Conservation (phyloP, 2,329 filamentous ascomycete genomes). For the Neonectria coccinea region DNA sequence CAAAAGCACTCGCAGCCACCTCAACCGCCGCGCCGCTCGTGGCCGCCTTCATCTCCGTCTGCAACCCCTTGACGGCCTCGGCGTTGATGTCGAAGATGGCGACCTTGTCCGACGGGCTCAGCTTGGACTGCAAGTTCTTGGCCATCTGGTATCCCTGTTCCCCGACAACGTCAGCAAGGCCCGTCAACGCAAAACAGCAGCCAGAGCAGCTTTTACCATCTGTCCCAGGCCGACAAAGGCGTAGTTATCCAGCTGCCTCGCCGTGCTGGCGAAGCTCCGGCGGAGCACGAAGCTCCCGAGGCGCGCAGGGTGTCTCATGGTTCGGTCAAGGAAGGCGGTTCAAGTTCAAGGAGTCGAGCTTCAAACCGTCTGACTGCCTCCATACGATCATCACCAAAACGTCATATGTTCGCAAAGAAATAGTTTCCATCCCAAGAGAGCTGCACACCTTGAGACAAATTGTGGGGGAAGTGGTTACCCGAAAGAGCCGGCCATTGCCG, state of each 20-base stretch:
- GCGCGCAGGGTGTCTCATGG: conserved; percentile 41
- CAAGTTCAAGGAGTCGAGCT: neutral
- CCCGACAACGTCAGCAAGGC: conserved; percentile 23
- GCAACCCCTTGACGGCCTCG: conserved; percentile 59
- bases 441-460: conserved; percentile 11
- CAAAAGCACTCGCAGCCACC: conserved; percentile 58
- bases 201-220: conserved; percentile 59
- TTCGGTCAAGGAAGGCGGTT: neutral
- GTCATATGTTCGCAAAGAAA: conserved; percentile 2
- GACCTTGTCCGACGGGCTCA: conserved; percentile 62
- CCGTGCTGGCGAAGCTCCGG: conserved; percentile 64
- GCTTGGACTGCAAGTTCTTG: conserved; percentile 69
- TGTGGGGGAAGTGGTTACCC: conserved; percentile 41
- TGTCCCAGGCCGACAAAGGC: conserved; percentile 71
- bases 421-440: conserved; percentile 1
- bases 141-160: conserved; percentile 71
- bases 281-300: conserved; percentile 51
- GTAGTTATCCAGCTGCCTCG: conserved; percentile 63
- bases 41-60: conserved; percentile 59
- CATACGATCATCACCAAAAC: conserved; percentile 1
- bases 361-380: conserved; percentile 2
- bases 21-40: conserved; percentile 60
- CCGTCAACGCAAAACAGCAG: neutral
- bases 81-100: conserved; percentile 69
- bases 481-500: conserved; percentile 54